Base-by-base conservation (phyloP, 2,329 filamentous ascomycete genomes). In the Calonectria fujianensis region DNA sequence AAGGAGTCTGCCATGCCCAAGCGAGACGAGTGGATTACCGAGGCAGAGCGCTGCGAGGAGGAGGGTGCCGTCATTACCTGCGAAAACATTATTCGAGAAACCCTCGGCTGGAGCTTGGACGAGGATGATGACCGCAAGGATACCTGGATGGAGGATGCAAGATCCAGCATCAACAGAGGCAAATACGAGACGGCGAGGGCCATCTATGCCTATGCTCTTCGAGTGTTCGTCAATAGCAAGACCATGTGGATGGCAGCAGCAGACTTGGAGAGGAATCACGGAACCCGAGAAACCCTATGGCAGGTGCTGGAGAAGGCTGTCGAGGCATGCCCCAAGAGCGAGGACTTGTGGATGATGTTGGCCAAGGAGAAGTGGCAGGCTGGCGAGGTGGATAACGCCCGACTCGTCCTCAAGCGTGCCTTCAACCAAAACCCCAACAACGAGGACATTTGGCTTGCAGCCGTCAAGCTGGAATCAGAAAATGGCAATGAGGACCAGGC, bases 121-220 rank as follows among this genome's bases (percentile, higher is more conserved):
- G 96, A 98, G 85, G 96, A 98, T 80, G 97, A 99, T 80, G 96
- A 98, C 83, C 93, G 97, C 35, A 98, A 97, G 84, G 95, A 98
- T 77, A 95, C 96, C 18, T 99, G 96, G 96, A 93, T 96, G 88
- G 95, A 98, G 78, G 97, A 99, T 83, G 96, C 96, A 0, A 95
- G 94, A 82, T 89, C 91, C 20, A 95, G 95, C 80, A 96, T 96
- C 82, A 93, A 92, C 73, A 90, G 96, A 74, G 96, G 94, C 54
- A 94, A 90, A 81, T 98, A 96, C 82, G 95, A 96, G 83, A 98
- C 97, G 1, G 96, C 97, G 1, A 90, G 96, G 70, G 96, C 97
- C 7, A 98, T 99, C 68, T 98, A 98, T 81, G 95, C 95, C 2
- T 98, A 98, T 83, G 94, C 96, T 0, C 89, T 98, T 52, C 94